A percentile compares a stretch with the other conserved stretches of the same genome.
phyloP scores from a whole-genome alignment of 805 yeast genomes.

The Barnettozyma botsteinii region DNA sequence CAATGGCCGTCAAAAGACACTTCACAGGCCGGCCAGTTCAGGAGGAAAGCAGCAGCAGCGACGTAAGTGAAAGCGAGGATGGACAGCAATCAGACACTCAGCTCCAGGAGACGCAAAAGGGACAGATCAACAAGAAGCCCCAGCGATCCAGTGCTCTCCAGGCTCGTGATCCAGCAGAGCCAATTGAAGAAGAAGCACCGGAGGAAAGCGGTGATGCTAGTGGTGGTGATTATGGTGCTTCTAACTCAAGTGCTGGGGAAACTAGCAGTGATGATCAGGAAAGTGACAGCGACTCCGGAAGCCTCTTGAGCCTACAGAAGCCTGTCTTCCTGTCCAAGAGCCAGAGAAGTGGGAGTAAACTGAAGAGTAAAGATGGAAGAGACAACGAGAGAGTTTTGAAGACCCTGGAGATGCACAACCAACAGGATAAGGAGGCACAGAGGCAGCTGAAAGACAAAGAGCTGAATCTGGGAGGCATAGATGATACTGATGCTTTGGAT shows the following conservation, averaged over 20 bases:
- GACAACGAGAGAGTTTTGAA: conserved; percentile 25
- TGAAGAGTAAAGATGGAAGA: conserved; percentile 14
- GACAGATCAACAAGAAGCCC: conserved; percentile 27
- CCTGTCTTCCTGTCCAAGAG: conserved; percentile 24
- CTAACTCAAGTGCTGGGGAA: conserved; percentile 27
- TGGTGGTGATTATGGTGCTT: conserved; percentile 26
- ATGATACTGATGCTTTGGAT: conserved; percentile 57
- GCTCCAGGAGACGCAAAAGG: conserved; percentile 19
- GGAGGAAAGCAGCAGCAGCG: background rate
- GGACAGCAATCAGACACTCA: conserved; percentile 7
- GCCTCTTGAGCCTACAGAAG: conserved; percentile 14
- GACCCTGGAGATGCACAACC: conserved; percentile 22
- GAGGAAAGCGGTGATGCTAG: conserved; percentile 30
- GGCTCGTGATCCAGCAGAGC: conserved; percentile 26
- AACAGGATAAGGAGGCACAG: conserved; percentile 19
- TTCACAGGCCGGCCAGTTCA: conserved; percentile 7
- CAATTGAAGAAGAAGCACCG: conserved; percentile 28
- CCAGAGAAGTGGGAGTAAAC: conserved; percentile 4
- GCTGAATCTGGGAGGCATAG: conserved; percentile 31
- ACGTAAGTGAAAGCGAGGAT: background rate
- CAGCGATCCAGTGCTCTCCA: conserved; percentile 28
- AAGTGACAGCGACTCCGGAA: conserved; percentile 7
- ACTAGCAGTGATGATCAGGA: conserved; percentile 16
- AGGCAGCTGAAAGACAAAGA: conserved; percentile 20
- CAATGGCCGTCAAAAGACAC: conserved; percentile 12